Conservation (phyloP, 1,139 yeast species). For the Kodamaea fungicola region DNA sequence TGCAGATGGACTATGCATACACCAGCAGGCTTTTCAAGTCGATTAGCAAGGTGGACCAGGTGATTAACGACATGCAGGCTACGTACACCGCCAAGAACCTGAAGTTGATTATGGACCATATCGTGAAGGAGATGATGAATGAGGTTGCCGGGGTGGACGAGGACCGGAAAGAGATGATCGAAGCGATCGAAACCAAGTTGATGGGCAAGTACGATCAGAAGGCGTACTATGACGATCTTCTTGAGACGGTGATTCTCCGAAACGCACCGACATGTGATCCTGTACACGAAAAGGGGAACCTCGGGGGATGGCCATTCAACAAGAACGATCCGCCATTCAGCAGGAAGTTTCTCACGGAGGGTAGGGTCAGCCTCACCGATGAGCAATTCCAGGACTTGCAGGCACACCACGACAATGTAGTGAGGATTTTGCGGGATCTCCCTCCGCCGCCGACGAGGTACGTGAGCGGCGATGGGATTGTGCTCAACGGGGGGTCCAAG, state of each 20-base stretch:
- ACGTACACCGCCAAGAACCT: slow-evolving; percentile 6
- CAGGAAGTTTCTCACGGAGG: slow-evolving; percentile 7
- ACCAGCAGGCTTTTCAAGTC: slow-evolving; percentile 7
- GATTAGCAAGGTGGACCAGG: slow-evolving; percentile 6
- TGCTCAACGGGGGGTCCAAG: slow-evolving; percentile 17
- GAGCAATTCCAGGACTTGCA: slow-evolving; percentile 17
- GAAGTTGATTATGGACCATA: slow-evolving; percentile 4
- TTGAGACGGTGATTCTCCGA: slow-evolving; percentile 9
- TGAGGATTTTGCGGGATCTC: slow-evolving; percentile 10
- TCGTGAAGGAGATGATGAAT: slow-evolving; percentile 8
- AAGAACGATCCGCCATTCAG: slow-evolving; percentile 11
- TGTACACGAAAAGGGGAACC: slow-evolving; percentile 3
- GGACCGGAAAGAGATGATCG: slow-evolving; percentile 6
- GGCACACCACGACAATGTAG: slow-evolving; percentile 9
- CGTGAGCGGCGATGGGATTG: slow-evolving; percentile 15
- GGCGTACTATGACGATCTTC: slow-evolving; percentile 9
- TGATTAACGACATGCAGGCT: slow-evolving; percentile 6
- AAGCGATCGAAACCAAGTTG: slow-evolving; percentile 6
- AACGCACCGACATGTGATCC: slow-evolving; percentile 9
- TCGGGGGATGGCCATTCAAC: slow-evolving; percentile 10
- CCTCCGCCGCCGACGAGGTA: slow-evolving; percentile 12
- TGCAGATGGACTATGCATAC: slow-evolving; percentile 9
- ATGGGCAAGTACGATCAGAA: slow-evolving; percentile 7
- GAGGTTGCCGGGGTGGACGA: slow-evolving; percentile 2
- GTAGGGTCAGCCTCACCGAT: slow-evolving; percentile 14